phyloP scores from a whole-genome alignment of 257 asterid genomes.

The Solanum okadae region DNA sequence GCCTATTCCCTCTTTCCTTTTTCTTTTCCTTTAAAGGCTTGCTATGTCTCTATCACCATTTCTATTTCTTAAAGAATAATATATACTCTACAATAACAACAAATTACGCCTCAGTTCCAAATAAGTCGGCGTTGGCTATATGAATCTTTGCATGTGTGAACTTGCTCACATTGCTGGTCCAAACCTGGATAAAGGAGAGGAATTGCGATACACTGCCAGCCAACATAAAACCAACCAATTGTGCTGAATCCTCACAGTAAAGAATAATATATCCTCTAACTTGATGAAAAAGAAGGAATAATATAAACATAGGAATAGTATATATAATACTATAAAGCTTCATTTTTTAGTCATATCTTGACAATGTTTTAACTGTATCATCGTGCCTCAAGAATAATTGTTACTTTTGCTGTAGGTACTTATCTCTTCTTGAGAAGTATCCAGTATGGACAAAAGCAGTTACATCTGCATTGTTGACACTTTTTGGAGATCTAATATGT shows the following conservation, averaged over 20 bases:
- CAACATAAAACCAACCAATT: neutral
- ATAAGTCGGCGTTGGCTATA: neutral
- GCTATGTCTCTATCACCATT: neutral
- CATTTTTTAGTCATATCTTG: neutral
- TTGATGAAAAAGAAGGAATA: neutral
- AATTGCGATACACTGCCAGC: neutral
- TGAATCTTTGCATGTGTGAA: neutral
- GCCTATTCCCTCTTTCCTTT: neutral
- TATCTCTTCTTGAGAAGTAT: constrained; percentile 70
- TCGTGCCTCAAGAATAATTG: neutral
- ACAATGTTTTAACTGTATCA: neutral
- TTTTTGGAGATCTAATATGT: constrained; percentile 72
- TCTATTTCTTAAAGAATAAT: neutral
- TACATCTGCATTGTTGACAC: constrained; percentile 66
- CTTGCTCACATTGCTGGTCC: neutral
- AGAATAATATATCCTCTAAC: neutral
- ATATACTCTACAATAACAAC: neutral
- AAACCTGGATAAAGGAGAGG: neutral
- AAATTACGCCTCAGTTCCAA: neutral
- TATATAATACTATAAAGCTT: neutral
- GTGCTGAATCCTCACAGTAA: neutral
- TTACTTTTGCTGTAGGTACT: constrained; percentile 51
- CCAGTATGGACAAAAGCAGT: constrained; percentile 83
- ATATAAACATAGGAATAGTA: neutral
- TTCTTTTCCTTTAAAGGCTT: neutral